These are phyloP conservation scores for Boeremia lycopersici DNA, from an alignment of 2,329 filamentous ascomycete genomes.

Conservation along the genomic window DNA sequence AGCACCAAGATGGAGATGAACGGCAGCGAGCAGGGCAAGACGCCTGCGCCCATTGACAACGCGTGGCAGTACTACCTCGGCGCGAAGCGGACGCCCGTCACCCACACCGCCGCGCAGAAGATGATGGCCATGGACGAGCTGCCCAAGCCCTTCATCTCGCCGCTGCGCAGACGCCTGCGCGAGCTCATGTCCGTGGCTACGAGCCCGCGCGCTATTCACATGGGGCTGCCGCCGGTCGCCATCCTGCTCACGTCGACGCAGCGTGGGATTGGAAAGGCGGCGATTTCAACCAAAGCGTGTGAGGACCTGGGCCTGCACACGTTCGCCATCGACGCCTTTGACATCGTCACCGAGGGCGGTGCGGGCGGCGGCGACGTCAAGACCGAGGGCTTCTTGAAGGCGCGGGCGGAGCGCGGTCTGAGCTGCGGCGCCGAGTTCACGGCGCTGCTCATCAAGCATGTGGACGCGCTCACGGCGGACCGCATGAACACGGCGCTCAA, in stretches of 20 bases:
- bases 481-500: slow-evolving; percentile 85
- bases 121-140: slow-evolving; percentile 54
- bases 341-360: slow-evolving; percentile 89
- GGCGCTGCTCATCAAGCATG: slow-evolving; percentile 82
- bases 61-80: slow-evolving; percentile 92
- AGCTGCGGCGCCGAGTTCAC: slow-evolving; percentile 85
- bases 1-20: slow-evolving; percentile 91
- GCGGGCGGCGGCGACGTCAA: slow-evolving; percentile 90
- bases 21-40: slow-evolving; percentile 80
- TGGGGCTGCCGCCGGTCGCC: slow-evolving; percentile 85
- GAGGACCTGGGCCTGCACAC: slow-evolving; percentile 88
- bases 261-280: slow-evolving; percentile 90
- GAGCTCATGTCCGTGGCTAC: slow-evolving; percentile 89
- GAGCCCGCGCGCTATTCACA: slow-evolving; percentile 81
- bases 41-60: slow-evolving; percentile 77
- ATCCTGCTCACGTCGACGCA: slow-evolving; percentile 91
- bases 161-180: slow-evolving; percentile 68
- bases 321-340: slow-evolving; percentile 88
- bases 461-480: slow-evolving; percentile 90
- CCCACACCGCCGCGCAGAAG: slow-evolving; percentile 63
- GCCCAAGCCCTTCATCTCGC: slow-evolving; percentile 52
- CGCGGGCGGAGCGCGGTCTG: slow-evolving; percentile 84
- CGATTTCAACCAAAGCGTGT: slow-evolving; percentile 75
- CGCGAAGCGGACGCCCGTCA: slow-evolving; percentile 68
- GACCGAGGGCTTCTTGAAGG: slow-evolving; percentile 87